Evolutionary conservation across 23 red algal species (phyloP), one percentile per base, ranked within the genome.

Genomic region (Gracilariopsis chorda): DNA sequence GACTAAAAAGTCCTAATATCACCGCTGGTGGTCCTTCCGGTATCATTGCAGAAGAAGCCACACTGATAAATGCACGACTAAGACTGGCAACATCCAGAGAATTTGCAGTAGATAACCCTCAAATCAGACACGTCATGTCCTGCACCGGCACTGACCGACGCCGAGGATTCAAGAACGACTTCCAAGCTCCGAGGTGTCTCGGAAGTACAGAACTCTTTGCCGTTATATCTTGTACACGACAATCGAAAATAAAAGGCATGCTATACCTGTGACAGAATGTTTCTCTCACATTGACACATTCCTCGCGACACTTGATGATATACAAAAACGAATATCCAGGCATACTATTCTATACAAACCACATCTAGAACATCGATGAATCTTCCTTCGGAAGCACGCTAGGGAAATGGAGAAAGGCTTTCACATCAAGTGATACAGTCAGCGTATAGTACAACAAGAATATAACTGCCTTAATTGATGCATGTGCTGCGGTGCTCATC

Each of bases 331-430:
- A 3, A 4, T 43, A 59, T 46, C 3, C 45, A 34, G 62, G 17
- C 0, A 28, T 88, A 1, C 62, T 76, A 34, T 3, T 16, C 2
- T 42, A 24, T 41, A 20, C 63, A 73, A 47, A 88, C n/a, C 49
- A 65, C 5, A 40, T 75, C 48, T 33, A 43, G 42, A 88, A 88
- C 8, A 53, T 86, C 9, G 83, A 88, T 59, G 83, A 88, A 48
- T 53, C 83, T 4, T 2, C 8, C 3, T 20, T 88, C 20, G 42
- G 75, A 24, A 65, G 28, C 16, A 27, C 60, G 2, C n/a, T 75
- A 10, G 65, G 61, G 17, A 72, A 76, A 24, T 17, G 13, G 25
- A 23, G 47, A 10, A 86, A 86, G n/a, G 82, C 39, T 19, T 85
- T 85, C 29, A 63, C 36, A 2, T 20, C 59, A 3, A 29, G 21